These are phyloP conservation scores for Coprinopsis marcescibilis DNA, from an alignment of 768 basidiomycete species.

Conservation along the genomic window DNA sequence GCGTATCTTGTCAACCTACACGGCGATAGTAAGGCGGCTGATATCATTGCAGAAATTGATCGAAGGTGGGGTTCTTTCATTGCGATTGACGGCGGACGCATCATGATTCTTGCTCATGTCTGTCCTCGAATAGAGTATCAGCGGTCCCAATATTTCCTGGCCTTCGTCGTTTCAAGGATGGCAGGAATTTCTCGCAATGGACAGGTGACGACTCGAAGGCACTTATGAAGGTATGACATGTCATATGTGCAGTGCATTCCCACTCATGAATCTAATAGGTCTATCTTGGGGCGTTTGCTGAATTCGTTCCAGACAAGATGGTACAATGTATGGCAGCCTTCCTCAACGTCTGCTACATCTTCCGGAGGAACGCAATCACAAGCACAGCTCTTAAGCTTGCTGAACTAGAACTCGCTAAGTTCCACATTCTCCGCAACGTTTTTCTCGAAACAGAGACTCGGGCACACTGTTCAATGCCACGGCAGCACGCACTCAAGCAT, in stretches of 20 bases:
- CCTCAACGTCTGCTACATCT: slow-evolving; percentile 30
- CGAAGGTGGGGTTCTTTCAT: slow-evolving; percentile 14
- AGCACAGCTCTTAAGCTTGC: slow-evolving; percentile 12
- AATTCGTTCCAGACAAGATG: slow-evolving; percentile 14
- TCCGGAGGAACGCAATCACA: slow-evolving; percentile 11
- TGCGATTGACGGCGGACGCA: not conserved
- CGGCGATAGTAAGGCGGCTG: slow-evolving; percentile 14
- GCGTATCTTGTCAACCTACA: slow-evolving; percentile 22
- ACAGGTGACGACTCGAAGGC: slow-evolving; percentile 33
- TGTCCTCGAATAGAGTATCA: slow-evolving; percentile 15
- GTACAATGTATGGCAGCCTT: slow-evolving; percentile 19
- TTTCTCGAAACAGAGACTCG: slow-evolving; percentile 18
- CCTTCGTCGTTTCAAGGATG: slow-evolving; percentile 22
- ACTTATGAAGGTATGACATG: slow-evolving; percentile 27
- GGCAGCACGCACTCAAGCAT: slow-evolving; percentile 20
- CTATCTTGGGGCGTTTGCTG: slow-evolving; percentile 16
- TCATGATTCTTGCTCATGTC: no score
- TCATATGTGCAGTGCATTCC: not conserved
- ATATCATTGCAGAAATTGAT: slow-evolving; percentile 30
- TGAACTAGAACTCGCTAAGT: slow-evolving; percentile 15
- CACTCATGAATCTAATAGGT: slow-evolving; percentile 10
- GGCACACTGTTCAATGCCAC: slow-evolving; percentile 17
- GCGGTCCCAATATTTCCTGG: slow-evolving; percentile 17
- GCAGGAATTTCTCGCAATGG: slow-evolving; percentile 28
- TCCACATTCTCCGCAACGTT: slow-evolving; percentile 24